Percentiles rank a stretch among this genome's conserved stretches.
Conservation (phyloP, 345 rosid genomes). For the Rhodamnia argentea region DNA sequence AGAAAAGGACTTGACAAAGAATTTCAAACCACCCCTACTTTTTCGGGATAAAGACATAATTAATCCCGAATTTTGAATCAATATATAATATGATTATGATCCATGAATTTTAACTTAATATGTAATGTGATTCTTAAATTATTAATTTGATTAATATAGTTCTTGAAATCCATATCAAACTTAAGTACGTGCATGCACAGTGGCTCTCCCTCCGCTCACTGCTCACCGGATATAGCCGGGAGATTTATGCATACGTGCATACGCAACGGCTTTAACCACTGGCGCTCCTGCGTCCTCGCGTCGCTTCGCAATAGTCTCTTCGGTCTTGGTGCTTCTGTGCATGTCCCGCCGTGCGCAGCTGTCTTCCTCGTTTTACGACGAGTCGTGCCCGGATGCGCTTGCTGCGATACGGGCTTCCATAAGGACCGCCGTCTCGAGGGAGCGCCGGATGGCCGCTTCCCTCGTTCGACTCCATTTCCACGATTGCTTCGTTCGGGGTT, state of each 20-base stretch:
- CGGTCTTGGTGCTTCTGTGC: background rate
- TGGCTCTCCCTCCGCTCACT: background rate
- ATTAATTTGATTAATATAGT: too few species aligned
- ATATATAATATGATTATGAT: too few species aligned
- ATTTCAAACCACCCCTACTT: too few species aligned
- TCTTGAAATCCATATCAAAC: too few species aligned
- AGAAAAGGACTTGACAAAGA: too few species aligned
- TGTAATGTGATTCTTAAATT: too few species aligned
- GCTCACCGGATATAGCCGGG: background rate
- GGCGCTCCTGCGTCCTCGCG: background rate
- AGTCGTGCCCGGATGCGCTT: conserved; percentile 35
- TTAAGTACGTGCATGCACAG: too few species aligned
- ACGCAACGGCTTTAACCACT: background rate
- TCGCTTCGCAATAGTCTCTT: background rate
- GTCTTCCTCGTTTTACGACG: conserved; percentile 35
- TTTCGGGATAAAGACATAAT: too few species aligned
- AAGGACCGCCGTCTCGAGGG: conserved; percentile 11
- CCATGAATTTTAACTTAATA: too few species aligned
- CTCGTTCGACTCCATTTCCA: conserved; percentile 60
- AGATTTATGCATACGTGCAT: background rate
- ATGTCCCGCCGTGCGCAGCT: conserved; percentile 26
- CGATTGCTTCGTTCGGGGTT: conserved; percentile 52
- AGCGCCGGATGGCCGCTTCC: conserved; percentile 54
- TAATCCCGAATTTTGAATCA: too few species aligned
- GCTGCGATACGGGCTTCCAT: conserved; percentile 23